Evolutionary conservation across 148 eudicot species (phyloP), one percentile per base, ranked within the genome.

Genomic region (Chenopodium quinoa): DNA sequence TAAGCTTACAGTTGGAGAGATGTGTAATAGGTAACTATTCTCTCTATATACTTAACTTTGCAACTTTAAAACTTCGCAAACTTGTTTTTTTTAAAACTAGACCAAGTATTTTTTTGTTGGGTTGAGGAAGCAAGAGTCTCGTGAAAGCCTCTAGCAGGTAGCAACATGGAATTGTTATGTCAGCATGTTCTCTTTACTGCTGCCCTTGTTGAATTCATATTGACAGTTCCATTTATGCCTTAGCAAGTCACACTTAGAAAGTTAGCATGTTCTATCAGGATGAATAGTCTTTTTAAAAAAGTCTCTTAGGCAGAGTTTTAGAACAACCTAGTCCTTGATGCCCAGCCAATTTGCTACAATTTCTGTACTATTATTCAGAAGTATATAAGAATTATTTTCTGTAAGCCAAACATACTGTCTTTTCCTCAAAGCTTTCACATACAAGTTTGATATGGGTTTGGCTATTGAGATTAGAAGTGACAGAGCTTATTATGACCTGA

Each of bases 1-100:
- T 81, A 94, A 96, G 90, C 92, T 96, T 77, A 88, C 97, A 19
- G 99, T 96, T 76, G 99, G 99, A 75, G 92, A 94, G 78, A 96
- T 94, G 97, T 94, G 99, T 90, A 92, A 96, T 91, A 94, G 99
- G 99, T 96, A 87, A 83, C 14, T 77, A 25, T 50, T 32, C 67
- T 58, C 71, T 23, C 9, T 40, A 11, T 13, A 22, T 20, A 47
- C 19, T 14, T 56, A 56, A 17, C 34, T 75, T 70, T 54, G 65
- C 25, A 47, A 10, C 25, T 63, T 44, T 52, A 32, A 19, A 9
- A 19, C 8, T 9, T 76, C 16, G 1, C 25, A 75, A 50, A 56
- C 25, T 5, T 75, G 58, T 23, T 8, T 72, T 44, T 3, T 3
- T 20, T 10, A 10, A 37, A 22, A 23, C 44, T 31, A 9, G 29